Conservation (phyloP, 2,329 filamentous ascomycete genomes). For the Botrytis tulipae region DNA sequence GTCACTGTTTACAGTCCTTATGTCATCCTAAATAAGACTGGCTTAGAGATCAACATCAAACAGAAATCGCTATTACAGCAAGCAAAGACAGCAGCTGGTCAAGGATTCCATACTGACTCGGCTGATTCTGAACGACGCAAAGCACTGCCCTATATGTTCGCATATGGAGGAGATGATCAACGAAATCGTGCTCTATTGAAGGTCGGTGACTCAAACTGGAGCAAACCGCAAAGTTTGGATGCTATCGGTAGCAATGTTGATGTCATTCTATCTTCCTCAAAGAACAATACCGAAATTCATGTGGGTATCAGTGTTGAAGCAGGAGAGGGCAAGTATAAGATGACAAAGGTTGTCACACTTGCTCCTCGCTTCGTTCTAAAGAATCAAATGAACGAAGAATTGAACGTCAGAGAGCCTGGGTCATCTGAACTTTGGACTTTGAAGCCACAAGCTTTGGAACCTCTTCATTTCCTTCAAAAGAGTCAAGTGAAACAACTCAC, state of each 20-base stretch:
- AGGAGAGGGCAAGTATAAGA: constrained; percentile 95
- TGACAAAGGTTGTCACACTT: constrained; percentile 93
- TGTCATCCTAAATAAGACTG: constrained; percentile 92
- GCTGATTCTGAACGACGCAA: constrained; percentile 60
- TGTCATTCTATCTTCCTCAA: constrained; percentile 73
- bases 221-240: constrained; percentile 96
- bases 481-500: constrained; percentile 83
- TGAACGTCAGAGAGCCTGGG: constrained; percentile 87
- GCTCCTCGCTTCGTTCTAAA: constrained; percentile 91
- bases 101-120: constrained; percentile 57
- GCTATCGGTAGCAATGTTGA: constrained; percentile 92
- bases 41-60: constrained; percentile 80
- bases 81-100: constrained; percentile 78
- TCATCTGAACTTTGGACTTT: constrained; percentile 82
- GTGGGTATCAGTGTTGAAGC: constrained; percentile 85
- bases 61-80: constrained; percentile 87
- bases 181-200: constrained; percentile 87
- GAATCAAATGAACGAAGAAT: constrained; percentile 85
- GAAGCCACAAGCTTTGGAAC: constrained; percentile 74
- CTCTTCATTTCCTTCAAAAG: constrained; percentile 86
- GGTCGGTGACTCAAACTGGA: constrained; percentile 90
- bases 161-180: constrained; percentile 82
- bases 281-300: constrained; percentile 76
- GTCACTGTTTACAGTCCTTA: constrained; percentile 95
- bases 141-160: constrained; percentile 92